Conservation (phyloP, 2,329 filamentous ascomycete species). For the Botrytis cinerea region DNA sequence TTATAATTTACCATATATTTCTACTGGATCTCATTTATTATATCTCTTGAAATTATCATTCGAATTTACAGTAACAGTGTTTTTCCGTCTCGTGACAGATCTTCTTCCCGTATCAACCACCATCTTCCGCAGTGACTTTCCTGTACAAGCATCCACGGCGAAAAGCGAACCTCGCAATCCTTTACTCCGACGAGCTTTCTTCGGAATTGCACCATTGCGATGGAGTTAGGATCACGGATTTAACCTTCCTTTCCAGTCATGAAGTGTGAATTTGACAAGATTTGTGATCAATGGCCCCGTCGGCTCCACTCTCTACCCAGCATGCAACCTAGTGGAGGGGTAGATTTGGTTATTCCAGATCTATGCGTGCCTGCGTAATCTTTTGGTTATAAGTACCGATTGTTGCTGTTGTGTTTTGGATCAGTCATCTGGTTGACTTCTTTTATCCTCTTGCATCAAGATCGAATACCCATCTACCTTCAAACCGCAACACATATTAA, state of each 20-base stretch:
- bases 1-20: too few species aligned
- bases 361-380: background rate
- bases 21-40: too few species aligned
- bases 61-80: too few species aligned
- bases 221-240: background rate
- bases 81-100: too few species aligned
- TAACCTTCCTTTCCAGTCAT: background rate
- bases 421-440: background rate
- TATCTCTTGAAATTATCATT: too few species aligned
- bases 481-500: conserved; percentile 15
- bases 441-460: background rate
- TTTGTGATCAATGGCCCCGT: background rate
- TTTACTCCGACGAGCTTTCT: background rate
- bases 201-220: background rate
- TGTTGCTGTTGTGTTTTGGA: background rate
- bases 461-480: background rate
- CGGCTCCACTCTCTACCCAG: background rate
- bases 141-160: background rate
- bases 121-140: background rate
- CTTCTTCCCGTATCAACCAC: background rate
- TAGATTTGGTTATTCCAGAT: background rate
- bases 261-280: background rate
- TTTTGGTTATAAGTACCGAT: background rate
- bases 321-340: background rate
- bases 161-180: background rate